phyloP scores from a whole-genome alignment of 805 yeast genomes.

The Barnettozyma vustinii region DNA sequence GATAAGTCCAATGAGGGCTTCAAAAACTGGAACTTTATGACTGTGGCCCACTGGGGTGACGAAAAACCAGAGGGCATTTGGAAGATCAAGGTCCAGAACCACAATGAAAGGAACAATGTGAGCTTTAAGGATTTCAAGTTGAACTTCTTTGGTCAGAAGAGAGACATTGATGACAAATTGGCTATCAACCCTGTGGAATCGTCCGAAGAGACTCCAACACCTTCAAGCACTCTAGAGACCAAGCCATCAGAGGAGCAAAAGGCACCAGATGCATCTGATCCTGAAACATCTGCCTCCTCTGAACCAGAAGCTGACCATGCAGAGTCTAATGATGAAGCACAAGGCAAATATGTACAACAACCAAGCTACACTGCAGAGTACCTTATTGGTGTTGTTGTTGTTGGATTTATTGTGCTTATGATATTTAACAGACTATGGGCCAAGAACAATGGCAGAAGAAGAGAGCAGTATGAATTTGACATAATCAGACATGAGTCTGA shows the following conservation, averaged over 20 bases:
- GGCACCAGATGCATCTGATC: neutral
- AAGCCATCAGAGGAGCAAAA: conserved; percentile 3
- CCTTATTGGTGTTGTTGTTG: conserved; percentile 49
- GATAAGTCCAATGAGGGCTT: conserved; percentile 62
- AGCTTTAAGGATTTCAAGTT: conserved; percentile 67
- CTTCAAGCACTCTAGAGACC: conserved; percentile 3
- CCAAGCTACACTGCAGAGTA: conserved; percentile 52
- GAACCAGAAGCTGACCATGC: conserved; percentile 7
- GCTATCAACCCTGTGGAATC: conserved; percentile 17
- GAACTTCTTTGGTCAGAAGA: conserved; percentile 73
- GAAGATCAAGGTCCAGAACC: conserved; percentile 60
- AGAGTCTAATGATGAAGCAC: conserved; percentile 26
- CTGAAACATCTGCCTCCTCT: neutral
- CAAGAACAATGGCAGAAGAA: conserved; percentile 37
- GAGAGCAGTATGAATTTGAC: conserved; percentile 31
- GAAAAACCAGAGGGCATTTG: conserved; percentile 76
- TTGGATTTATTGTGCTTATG: conserved; percentile 49
- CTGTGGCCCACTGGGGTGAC: conserved; percentile 99
- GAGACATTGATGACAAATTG: conserved; percentile 35
- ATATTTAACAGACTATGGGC: conserved; percentile 39
- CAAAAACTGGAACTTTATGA: conserved; percentile 84
- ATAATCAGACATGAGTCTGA: conserved; percentile 47
- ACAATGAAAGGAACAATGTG: conserved; percentile 32
- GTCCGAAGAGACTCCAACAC: neutral
- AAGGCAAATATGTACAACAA: conserved; percentile 32